Evolutionary conservation across 768 basidiomycete species (phyloP).

Genomic region (Mrakia blollopis): DNA sequence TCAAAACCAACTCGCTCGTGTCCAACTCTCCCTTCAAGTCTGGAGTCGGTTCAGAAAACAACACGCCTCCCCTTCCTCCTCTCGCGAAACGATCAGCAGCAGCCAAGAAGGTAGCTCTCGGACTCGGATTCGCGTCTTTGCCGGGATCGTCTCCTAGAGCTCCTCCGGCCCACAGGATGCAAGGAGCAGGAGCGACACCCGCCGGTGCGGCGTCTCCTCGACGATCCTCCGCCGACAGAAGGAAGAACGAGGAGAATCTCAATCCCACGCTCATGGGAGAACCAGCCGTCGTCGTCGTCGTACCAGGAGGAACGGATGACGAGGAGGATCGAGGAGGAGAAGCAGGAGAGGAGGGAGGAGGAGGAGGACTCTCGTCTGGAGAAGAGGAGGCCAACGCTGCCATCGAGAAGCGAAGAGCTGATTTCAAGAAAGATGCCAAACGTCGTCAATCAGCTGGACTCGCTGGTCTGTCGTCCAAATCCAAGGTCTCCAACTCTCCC

Average conservation of each 20-base stretch:
- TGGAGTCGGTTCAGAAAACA: background rate
- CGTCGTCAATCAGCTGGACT: constrained; percentile 30
- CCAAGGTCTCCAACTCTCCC: constrained; percentile 31
- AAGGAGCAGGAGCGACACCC: constrained; percentile 31
- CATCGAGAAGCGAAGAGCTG: background rate
- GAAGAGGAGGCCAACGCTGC: constrained; percentile 10
- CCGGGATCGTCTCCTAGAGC: background rate
- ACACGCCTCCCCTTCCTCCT: constrained; percentile 4
- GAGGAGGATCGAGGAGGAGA: background rate
- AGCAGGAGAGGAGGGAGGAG: background rate
- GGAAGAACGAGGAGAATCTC: background rate
- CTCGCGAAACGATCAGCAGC: background rate
- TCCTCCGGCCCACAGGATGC: constrained; percentile 44
- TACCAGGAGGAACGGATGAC: constrained; percentile 11
- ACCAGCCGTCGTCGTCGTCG: constrained; percentile 4
- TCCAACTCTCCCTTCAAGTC: constrained; percentile 45
- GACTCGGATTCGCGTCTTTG: background rate
- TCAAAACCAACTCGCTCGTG: constrained; percentile 44
- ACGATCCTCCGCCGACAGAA: constrained; percentile 5
- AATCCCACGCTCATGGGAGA: background rate
- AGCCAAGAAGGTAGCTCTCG: constrained; percentile 1
- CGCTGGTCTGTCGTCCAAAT: constrained; percentile 12
- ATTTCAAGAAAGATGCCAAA: constrained; percentile 25
- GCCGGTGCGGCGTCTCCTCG: background rate
- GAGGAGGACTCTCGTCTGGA: constrained; percentile 19